Base-by-base conservation (phyloP, 768 basidiomycete genomes). In the Glaciozyma antarctica region DNA sequence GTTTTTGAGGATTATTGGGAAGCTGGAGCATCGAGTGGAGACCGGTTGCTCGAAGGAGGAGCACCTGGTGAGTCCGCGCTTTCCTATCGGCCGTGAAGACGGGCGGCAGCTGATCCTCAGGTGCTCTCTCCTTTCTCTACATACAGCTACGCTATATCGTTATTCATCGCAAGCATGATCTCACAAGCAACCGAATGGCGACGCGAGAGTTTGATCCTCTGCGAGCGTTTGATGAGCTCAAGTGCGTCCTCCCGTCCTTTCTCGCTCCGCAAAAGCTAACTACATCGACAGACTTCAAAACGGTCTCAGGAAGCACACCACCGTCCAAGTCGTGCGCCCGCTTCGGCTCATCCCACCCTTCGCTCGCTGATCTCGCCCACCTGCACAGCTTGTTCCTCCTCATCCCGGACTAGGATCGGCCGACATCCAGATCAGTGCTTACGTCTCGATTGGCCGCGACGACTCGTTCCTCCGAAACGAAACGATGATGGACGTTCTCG, bases 161-260 rank as follows among this genome's bases (percentile, higher is more conserved):
- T 1, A 3, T 58, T 10, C 57, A 58, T 21, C 57, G 57, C 41
- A 47, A 17, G n/a, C n/a, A 44, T 19, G 57, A 44, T 1, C 24
- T 58, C 43, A 58, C 57, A 6, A 7, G 24, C 4, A 58, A 58
- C 10, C 57, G 57, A 43, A 58, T 58, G 16, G 16, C 57, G 43
- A 58, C 57, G 16, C 57, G 57, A 22, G 57, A 45, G n/a, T 58
- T 45, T 24, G 57, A 58, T 22, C 57, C 43, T 3, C 15, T 26
- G 24, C 57, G 57, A 24, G 44, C 45, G 43, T 44, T 58, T 26
- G 57, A 58, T 16, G 57, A 45, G 43, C 57, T 58, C 44, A 58
- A 58, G 57, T 47, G 28, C 24, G 38, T 28, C 26, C 15, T 26
- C 2, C n/a, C 28, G 13, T 4, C 26, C 5, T 26, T 19, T 45